Percentiles rank a stretch among this genome's conserved stretches.
Conservation (phyloP, 2,329 filamentous ascomycete species). For the Phaeoacremonium minimum region DNA sequence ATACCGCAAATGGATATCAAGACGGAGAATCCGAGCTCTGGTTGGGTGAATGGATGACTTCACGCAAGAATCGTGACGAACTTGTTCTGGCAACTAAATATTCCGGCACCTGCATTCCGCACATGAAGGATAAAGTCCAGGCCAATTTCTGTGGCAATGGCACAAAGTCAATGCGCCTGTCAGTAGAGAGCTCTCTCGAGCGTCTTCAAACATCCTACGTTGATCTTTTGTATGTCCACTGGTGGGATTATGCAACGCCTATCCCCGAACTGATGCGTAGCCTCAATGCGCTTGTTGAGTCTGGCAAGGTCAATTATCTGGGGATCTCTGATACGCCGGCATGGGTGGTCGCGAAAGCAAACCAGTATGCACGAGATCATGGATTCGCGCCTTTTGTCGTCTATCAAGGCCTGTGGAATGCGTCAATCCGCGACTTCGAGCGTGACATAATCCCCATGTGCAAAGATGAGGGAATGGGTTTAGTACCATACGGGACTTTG, state of each 20-base stretch:
- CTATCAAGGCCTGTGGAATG: conserved; percentile 34
- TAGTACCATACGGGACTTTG: conserved; percentile 50
- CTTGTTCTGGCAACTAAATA: conserved; percentile 59
- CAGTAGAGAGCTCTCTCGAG: conserved; percentile 38
- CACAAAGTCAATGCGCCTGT: conserved; percentile 54
- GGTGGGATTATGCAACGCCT: conserved; percentile 36
- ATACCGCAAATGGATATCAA: conserved; percentile 68
- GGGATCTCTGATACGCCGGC: conserved; percentile 33
- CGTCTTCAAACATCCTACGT: conserved; percentile 41
- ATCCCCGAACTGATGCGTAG: conserved; percentile 37
- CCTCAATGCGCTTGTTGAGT: conserved; percentile 33
- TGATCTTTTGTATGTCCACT: conserved; percentile 40
- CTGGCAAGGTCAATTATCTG: conserved; percentile 36
- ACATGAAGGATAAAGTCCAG: conserved; percentile 28
- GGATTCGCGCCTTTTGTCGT: conserved; percentile 30
- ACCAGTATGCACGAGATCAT: conserved; percentile 28
- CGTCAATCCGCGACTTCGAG: conserved; percentile 43
- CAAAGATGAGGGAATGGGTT: conserved; percentile 48
- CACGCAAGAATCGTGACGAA: conserved; percentile 57
- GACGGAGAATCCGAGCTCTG: conserved; percentile 57
- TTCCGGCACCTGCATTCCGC: conserved; percentile 37
- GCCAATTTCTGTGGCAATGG: conserved; percentile 55
- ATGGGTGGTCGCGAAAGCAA: conserved; percentile 32
- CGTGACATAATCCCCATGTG: conserved; percentile 65
- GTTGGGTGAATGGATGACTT: conserved; percentile 68